Base-by-base conservation (phyloP, 108 stramenopile species). In the Pseudonitzschia multiseries region DNA sequence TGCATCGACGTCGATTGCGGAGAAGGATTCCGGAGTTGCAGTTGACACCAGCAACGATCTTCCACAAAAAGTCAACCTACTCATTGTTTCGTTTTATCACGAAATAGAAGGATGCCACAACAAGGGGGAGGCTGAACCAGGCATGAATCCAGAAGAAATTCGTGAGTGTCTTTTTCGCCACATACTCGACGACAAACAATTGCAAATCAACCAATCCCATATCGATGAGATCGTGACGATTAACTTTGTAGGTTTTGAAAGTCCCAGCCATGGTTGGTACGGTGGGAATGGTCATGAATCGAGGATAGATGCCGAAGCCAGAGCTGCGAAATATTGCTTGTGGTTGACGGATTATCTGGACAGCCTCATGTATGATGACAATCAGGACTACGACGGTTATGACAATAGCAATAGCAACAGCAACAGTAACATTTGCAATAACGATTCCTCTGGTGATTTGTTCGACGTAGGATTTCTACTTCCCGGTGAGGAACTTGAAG, bases 301-400 rank as follows among this genome's bases (percentile, higher is more conserved):
- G 41, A 76, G 87, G 53, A 68, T 74, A 14, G 84, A 81, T 24
- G 82, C 83, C 2, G 90, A 92, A 75, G 75, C 72, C 53, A 68
- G 88, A 60, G 87, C 90, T 46, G 81, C 86, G 51, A 84, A 83
- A 50, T 92, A 89, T 78, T 89, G 87, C 68, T 31, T 88, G 31
- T 92, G 90, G 90, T 65, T 92, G 51, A 62, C 73, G 44, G 88
- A 92, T 56, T 88, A 86, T 81, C 68, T 92, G 10, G 90, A 91
- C 65, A 67, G 79, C 26, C 84, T 88, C 75, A 43, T 91, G 10
- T 51, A 54, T 36, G 69, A 72, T 10, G 56, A 61, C 22, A 63
- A 54, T 3, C 8, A 72, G 21, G 65, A 79, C 48, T 57, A 54
- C 8, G 14, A 33, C 18, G 33, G 40, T 15, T 52, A 79, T 26